Evolutionary conservation across 2,329 filamentous ascomycete species (phyloP).

Genomic region (Diaporthe vexans): DNA sequence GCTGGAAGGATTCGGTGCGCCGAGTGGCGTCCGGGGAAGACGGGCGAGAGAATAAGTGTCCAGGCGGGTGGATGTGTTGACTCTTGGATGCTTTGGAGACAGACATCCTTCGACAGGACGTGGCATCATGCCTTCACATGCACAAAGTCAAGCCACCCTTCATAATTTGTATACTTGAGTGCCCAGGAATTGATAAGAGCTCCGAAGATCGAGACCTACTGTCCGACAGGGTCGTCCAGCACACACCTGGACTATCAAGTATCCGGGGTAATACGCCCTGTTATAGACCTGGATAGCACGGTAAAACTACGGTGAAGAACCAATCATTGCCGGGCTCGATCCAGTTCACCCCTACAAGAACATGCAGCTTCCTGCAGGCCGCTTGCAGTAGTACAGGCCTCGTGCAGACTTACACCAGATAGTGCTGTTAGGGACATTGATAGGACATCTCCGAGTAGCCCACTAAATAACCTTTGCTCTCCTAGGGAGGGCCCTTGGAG

Average conservation of each 20-base stretch:
- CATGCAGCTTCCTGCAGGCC: neutral
- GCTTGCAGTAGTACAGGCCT: neutral
- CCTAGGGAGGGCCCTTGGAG: neutral
- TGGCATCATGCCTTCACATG: neutral
- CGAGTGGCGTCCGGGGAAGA: neutral
- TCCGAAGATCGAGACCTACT: neutral
- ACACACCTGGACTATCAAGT: neutral
- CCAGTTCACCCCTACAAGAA: neutral
- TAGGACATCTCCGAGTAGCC: conserved; percentile 11
- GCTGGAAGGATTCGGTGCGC: neutral
- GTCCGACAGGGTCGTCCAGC: neutral
- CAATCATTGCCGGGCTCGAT: neutral
- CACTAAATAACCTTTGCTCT: conserved; percentile 21
- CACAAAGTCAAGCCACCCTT: neutral
- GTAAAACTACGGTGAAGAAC: too few species aligned
- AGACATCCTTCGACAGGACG: neutral
- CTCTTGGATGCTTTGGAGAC: conserved; percentile 1
- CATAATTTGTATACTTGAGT: neutral
- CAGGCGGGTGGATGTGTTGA: neutral
- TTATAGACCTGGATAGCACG: neutral
- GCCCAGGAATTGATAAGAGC: neutral
- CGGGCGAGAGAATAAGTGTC: neutral
- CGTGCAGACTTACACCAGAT: neutral
- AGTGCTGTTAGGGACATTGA: neutral
- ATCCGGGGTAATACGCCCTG: neutral